Percentiles rank a stretch among this genome's conserved stretches.
These are phyloP conservation scores for Microdochium bolleyi DNA, from an alignment of 2,329 filamentous ascomycete species.

Conservation along the genomic window DNA sequence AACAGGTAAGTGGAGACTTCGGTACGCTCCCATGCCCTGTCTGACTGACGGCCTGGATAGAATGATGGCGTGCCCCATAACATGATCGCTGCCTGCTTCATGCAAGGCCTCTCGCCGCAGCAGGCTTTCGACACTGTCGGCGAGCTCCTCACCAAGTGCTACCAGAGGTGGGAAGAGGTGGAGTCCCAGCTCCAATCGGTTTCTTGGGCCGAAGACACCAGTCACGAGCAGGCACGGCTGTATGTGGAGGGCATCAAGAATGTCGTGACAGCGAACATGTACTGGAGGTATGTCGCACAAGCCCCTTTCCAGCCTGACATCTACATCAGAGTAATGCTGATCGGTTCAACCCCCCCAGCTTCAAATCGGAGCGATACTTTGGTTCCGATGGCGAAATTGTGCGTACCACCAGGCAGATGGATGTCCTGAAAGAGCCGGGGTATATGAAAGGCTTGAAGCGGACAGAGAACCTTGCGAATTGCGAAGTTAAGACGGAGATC, in stretches of 20 bases:
- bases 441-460: too few species aligned
- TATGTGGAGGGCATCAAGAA: constrained; percentile 15
- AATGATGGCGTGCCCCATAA: constrained; percentile 11
- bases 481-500: too few species aligned
- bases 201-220: constrained; percentile 5
- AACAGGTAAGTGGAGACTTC: not conserved
- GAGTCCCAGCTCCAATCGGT: not conserved
- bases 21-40: not conserved
- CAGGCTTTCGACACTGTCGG: constrained; percentile 12
- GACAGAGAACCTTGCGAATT: too few species aligned
- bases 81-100: constrained; percentile 10
- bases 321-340: too few species aligned
- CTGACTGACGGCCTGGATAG: not conserved
- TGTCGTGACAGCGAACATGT: constrained; percentile 11
- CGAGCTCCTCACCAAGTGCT: constrained; percentile 8
- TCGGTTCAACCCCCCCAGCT: too few species aligned
- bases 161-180: not conserved
- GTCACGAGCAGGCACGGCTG: constrained; percentile 5
- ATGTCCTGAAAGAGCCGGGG: not conserved
- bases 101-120: constrained; percentile 9
- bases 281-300: constrained; percentile 6
- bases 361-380: not conserved
- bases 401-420: not conserved
- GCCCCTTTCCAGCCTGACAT: too few species aligned
- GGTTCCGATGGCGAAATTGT: not conserved